A percentile compares a stretch with the other conserved stretches of the same genome.
Evolutionary conservation across 2,329 filamentous ascomycete genomes (phyloP).

Genomic region (Stenocarpella maydis): DNA sequence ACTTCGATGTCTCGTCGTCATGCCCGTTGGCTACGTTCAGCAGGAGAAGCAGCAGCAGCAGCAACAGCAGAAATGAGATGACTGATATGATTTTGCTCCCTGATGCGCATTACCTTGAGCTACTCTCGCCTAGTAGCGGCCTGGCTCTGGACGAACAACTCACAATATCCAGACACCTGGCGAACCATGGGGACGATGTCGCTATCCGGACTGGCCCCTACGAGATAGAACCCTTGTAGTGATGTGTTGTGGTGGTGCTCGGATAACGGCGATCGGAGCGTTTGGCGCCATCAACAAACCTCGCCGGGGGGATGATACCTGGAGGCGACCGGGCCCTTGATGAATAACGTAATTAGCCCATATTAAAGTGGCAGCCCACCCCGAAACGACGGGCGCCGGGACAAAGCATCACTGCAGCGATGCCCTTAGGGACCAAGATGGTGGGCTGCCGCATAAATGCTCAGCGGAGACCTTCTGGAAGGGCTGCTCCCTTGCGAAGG

Average conservation of each 20-base stretch:
- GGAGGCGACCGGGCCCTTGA: background rate
- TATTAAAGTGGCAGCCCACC: background rate
- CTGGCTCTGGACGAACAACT: background rate
- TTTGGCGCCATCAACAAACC: background rate
- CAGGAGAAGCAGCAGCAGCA: background rate
- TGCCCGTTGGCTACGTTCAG: background rate
- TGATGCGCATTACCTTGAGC: background rate
- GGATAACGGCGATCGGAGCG: conserved; percentile 2
- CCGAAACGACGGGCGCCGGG: background rate
- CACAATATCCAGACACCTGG: background rate
- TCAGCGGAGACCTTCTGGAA: background rate
- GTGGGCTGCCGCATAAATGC: background rate
- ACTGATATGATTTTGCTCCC: background rate
- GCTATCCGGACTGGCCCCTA: background rate
- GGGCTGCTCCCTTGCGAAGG: background rate
- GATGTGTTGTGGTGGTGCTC: background rate
- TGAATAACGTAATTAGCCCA: background rate
- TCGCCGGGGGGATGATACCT: background rate
- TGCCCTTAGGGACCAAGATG: background rate
- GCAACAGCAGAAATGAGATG: background rate
- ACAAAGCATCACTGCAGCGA: no score
- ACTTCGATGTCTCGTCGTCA: background rate
- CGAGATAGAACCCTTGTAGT: background rate
- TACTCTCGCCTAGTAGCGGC: background rate
- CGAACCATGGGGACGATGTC: background rate